Evolutionary conservation across 2,329 filamentous ascomycete species (phyloP), one percentile per base, ranked within the genome.

Genomic region (Tolypocladium guangdongense): DNA sequence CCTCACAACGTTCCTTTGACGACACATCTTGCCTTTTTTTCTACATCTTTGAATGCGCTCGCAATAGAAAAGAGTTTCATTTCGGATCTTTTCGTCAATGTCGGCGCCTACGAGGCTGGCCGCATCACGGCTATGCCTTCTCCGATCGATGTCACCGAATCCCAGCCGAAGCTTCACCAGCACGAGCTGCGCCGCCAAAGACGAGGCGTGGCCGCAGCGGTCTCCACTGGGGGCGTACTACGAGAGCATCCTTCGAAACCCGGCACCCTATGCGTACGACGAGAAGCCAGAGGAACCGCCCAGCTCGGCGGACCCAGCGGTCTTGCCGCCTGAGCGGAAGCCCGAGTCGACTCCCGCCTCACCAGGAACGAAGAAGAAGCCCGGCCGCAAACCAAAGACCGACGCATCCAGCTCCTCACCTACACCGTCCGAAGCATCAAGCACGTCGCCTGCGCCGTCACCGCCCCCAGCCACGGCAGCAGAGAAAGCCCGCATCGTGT

Each of bases 401-500:
- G 51, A 52, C 7, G 35, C 55, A 11, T 54, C 59, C 27, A 55
- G 59, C 27, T 24, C 53, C 22, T 30, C 57, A 6, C 20, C 52
- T n/a, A 33, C 24, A 7, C 27, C 55, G 7, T 43, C 37, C 32
- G 20, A 37, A 18, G 11, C 55, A 7, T 8, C 59, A 38, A 47
- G 51, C 7, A 53, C 57, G 8, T 48, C 51, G 18, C 47, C 57
- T 10, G 36, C 53, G 3, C 54, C 55, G 10, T 50, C 54, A 27
- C 37, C 59, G 27, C 57, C 59, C 6, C 58, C 61, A 7, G 68
- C 74, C 20, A 76, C 76, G 50, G 75, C 72, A 18, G 65, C 82
- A 59, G 75, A 81, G 52, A 78, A 75, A 39, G 75, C 82, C 24
- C 74, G 82, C 46, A 82, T 95, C 62, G 78, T 96, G 35, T 96